Base-by-base conservation (phyloP, 2,329 filamentous ascomycete species). In the Exophiala bonariae region DNA sequence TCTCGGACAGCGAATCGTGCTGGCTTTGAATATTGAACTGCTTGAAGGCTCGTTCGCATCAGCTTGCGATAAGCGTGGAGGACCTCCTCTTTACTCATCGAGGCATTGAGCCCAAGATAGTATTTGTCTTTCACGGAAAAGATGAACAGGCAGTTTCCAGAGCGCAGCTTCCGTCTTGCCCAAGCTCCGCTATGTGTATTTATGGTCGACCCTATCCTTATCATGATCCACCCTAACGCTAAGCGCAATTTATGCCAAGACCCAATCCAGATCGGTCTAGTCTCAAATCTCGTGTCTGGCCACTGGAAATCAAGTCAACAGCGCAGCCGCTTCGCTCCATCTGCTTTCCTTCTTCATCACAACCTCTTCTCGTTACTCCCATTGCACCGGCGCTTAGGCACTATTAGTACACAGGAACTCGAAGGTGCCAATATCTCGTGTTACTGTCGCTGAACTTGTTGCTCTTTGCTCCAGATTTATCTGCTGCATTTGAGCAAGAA, bases 41-140 rank as follows among this genome's bases (percentile, higher is more conserved):
- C 78, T 42, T 73, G 73, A 16, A 83, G 66, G 7, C 72, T 68
- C 22, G 74, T 69, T 19, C 77, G 74, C 55, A 78, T 79, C 33
- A 85, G 67, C 44, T 76, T 71, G 49, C 81, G 77, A 61, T 85
- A 85, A 41, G 78, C 77, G 56, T 71, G 68, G 46, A 77, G 45
- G 37, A 81, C 56, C 16, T 18, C 35, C 18, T 37, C 8, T 20
- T 22, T 20, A n/a, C 17, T 20, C 35, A 37, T 37, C 16, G 35
- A 19, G 35, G n/a, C 23, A 11, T 6, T 11, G 23, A n/a, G 23
- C 23, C 11, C 23, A 11, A 11, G 23, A 6, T 26, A 26, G 6
- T 26, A 11, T 11, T 11, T 26, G 11, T 26, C 23, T n/a, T n/a
- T n/a, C n/a, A n/a, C n/a, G n/a, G n/a, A n/a, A n/a, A n/a, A n/a